These are phyloP conservation scores for Citrullus amarus DNA, from an alignment of 306 rosid genomes.

Conservation along the genomic window DNA sequence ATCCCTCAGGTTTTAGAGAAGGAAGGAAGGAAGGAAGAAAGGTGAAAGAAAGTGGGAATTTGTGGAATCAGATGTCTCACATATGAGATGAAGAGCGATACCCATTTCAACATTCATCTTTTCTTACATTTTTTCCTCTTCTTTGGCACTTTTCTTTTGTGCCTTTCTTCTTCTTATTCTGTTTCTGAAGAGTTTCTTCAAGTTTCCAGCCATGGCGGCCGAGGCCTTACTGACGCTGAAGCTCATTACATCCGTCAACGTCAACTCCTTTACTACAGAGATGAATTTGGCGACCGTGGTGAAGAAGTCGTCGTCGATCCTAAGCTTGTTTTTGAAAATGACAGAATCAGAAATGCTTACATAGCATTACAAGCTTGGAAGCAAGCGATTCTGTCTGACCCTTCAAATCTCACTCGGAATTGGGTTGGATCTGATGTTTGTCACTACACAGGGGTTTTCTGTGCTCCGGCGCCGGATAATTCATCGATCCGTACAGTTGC, in stretches of 20 bases:
- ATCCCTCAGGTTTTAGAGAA: background rate
- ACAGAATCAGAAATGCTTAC: slow-evolving; percentile 53
- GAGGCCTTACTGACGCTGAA: slow-evolving; percentile 42
- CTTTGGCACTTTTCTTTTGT: slow-evolving; percentile 7
- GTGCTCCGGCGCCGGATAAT: slow-evolving; percentile 57
- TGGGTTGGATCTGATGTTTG: slow-evolving; percentile 88
- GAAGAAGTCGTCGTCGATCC: slow-evolving; percentile 65
- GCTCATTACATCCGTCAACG: slow-evolving; percentile 54
- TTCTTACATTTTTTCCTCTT: slow-evolving; percentile 14
- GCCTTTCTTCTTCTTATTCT: slow-evolving; percentile 10
- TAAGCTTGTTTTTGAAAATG: slow-evolving; percentile 50
- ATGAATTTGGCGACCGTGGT: slow-evolving; percentile 73
- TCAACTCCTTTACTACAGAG: slow-evolving; percentile 73
- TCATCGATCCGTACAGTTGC: slow-evolving; percentile 57
- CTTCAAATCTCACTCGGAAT: slow-evolving; percentile 33
- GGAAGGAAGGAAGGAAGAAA: background rate
- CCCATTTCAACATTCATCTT: slow-evolving; percentile 16
- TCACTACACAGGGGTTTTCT: slow-evolving; percentile 47
- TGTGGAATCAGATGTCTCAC: slow-evolving; percentile 43
- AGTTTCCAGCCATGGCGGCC: slow-evolving; percentile 31
- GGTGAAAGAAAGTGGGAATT: slow-evolving; percentile 17
- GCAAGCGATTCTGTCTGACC: slow-evolving; percentile 84
- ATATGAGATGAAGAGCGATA: slow-evolving; percentile 83
- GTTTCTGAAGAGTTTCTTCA: background rate
- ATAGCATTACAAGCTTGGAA: slow-evolving; percentile 85